A percentile compares a stretch with the other conserved stretches of the same genome.
Evolutionary conservation across 192 early-diverging fungal species (phyloP).

Genomic region (Umbelopsis isabellina): DNA sequence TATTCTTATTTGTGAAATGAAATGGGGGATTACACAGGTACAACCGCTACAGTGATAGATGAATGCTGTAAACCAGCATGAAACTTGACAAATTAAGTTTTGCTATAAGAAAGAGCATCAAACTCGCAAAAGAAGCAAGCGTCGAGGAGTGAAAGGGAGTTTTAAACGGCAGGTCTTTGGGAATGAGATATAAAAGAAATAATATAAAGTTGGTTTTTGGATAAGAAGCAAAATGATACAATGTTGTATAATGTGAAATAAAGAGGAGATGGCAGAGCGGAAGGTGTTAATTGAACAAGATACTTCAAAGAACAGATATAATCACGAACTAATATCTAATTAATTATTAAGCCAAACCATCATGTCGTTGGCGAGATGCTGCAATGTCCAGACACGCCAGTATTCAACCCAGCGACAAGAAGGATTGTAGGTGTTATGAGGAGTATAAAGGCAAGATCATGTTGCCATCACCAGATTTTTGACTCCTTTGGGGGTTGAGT

Average conservation of each 20-base stretch:
- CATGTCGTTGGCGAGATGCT: not conserved
- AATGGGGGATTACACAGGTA: no score
- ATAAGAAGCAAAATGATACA: constrained; percentile 23
- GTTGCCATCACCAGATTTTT: constrained; percentile 52
- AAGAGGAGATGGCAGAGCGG: not conserved
- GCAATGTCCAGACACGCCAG: constrained; percentile 19
- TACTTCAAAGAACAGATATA: constrained; percentile 19
- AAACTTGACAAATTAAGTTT: no score
- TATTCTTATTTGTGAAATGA: no score
- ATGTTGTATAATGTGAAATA: constrained; percentile 2
- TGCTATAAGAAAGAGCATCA: no score
- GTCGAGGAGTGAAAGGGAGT: not conserved
- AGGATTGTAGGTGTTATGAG: not conserved
- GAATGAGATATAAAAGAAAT: not conserved
- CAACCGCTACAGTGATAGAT: no score
- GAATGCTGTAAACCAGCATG: no score
- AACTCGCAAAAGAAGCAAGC: not conserved
- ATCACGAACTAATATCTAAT: constrained; percentile 20
- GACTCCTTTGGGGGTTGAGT: constrained; percentile 72
- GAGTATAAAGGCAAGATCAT: constrained; percentile 18
- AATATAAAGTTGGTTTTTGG: not conserved
- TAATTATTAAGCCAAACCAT: constrained; percentile 11
- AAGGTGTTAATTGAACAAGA: not conserved
- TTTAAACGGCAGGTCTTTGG: not conserved
- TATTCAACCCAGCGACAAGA: not conserved